Conservation (phyloP, 208 protist species). For the Leishmania arabica region DNA sequence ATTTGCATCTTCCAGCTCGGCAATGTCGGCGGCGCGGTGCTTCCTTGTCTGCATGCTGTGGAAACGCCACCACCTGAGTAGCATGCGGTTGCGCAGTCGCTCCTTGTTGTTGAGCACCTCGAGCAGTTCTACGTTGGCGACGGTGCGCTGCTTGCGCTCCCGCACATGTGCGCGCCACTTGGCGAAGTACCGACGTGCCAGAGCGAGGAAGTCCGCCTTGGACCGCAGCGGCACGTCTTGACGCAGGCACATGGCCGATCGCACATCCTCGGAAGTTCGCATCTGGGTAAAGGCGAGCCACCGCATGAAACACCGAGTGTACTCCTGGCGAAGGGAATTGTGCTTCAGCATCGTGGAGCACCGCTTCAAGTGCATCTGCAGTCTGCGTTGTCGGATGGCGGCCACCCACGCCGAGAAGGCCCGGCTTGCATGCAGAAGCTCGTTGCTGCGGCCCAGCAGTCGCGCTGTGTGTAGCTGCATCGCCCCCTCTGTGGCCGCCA, state of each 20-base stretch:
- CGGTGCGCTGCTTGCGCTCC: conserved; percentile 45
- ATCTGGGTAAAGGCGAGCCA: conserved; percentile 63
- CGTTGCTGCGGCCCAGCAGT: conserved; percentile 23
- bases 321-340: conserved; percentile 39
- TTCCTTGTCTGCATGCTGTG: not conserved
- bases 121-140: conserved; percentile 49
- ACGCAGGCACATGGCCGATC: conserved; percentile 19
- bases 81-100: conserved; percentile 19
- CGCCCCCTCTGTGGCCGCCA: conserved; percentile 10
- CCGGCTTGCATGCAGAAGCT: conserved; percentile 15
- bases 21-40: conserved; percentile 12
- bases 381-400: conserved; percentile 38
- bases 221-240: conserved; percentile 60
- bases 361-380: conserved; percentile 56
- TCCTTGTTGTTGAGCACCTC: conserved; percentile 42
- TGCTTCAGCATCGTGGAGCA: conserved; percentile 72
- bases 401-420: conserved; percentile 43
- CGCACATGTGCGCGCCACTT: conserved; percentile 61
- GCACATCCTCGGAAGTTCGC: conserved; percentile 15
- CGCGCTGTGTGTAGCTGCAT: conserved; percentile 9
- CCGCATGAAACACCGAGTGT: conserved; percentile 53
- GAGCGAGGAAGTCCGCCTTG: conserved; percentile 53
- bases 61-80: conserved; percentile 36
- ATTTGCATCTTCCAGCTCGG: conserved; percentile 17
- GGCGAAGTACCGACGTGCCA: conserved; percentile 61